Percentiles rank a stretch among this genome's conserved stretches.
Conservation (phyloP, 2,329 filamentous ascomycete genomes). For the Chrysoporthe cubensis region DNA sequence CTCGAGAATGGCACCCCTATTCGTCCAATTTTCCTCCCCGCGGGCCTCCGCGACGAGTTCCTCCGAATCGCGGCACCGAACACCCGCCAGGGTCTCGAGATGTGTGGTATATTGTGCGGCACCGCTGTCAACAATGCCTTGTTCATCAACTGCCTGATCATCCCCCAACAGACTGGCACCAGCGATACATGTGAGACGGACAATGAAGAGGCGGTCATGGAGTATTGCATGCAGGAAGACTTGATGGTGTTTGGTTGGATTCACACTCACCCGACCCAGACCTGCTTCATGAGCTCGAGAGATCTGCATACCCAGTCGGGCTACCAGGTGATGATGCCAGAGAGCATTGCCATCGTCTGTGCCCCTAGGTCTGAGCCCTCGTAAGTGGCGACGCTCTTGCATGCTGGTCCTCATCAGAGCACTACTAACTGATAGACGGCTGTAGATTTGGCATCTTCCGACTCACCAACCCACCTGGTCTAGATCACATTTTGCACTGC, state of each 20-base stretch:
- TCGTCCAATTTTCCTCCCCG: conserved; percentile 84
- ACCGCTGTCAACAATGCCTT: conserved; percentile 90
- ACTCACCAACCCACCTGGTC: conserved; percentile 87
- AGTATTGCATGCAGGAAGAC: conserved; percentile 85
- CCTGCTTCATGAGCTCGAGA: conserved; percentile 95
- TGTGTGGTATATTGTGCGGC: conserved; percentile 92
- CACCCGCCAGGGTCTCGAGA: conserved; percentile 82
- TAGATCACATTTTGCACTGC: conserved; percentile 83
- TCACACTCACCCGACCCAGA: conserved; percentile 94
- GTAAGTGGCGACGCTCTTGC: conserved; percentile 52
- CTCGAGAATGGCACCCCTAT: conserved; percentile 88
- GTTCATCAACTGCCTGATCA: conserved; percentile 85
- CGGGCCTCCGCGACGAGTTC: conserved; percentile 73
- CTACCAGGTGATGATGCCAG: conserved; percentile 95
- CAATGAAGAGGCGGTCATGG: conserved; percentile 82
- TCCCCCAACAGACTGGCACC: conserved; percentile 88
- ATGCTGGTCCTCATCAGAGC: not conserved
- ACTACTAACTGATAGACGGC: not conserved
- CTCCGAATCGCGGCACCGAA: conserved; percentile 75
- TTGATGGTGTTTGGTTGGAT: conserved; percentile 94
- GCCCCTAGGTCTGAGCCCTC: conserved; percentile 79
- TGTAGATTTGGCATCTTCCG: conserved; percentile 86
- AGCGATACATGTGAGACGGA: conserved; percentile 94
- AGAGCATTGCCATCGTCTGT: conserved; percentile 96
- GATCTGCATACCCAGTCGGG: conserved; percentile 93